Evolutionary conservation across 441 rosid species (phyloP).

Genomic region (Pelargonium citronellum): DNA sequence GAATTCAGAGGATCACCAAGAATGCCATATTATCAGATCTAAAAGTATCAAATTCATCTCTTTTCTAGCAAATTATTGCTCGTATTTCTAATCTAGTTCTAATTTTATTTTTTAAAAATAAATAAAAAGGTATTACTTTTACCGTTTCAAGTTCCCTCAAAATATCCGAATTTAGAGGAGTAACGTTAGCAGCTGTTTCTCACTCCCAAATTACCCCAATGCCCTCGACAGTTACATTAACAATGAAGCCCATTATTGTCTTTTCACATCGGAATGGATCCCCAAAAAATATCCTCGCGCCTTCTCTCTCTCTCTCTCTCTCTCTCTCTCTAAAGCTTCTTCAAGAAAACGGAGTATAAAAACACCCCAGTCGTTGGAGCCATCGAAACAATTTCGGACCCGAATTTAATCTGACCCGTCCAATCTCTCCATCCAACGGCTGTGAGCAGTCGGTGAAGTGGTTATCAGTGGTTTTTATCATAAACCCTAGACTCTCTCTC

Average conservation of each 20-base stretch:
- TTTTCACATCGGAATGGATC: background rate
- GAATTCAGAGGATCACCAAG: no score
- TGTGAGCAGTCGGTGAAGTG: conserved; percentile 22
- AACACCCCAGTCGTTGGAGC: conserved; percentile 20
- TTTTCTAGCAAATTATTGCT: no score
- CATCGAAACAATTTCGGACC: conserved; percentile 27
- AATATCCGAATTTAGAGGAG: no score
- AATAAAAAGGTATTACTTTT: no score
- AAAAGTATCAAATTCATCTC: no score
- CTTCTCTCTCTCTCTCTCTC: background rate
- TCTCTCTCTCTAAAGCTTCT: conserved; percentile 7
- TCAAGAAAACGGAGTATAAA: background rate
- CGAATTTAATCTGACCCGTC: conserved; percentile 35
- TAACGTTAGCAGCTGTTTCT: no score
- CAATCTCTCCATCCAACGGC: conserved; percentile 39
- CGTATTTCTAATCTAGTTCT: no score
- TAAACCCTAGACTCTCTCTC: conserved; percentile 68
- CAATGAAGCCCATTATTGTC: conserved; percentile 22
- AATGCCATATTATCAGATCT: no score
- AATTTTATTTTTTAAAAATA: no score
- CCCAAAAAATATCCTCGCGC: conserved; percentile 20
- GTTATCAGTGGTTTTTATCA: conserved; percentile 30
- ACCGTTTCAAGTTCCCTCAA: no score
- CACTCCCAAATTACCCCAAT: no score
- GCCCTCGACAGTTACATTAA: conserved; percentile 3